Conservation (phyloP, 495 filamentous ascomycete genomes). For the Tuber brumale region DNA sequence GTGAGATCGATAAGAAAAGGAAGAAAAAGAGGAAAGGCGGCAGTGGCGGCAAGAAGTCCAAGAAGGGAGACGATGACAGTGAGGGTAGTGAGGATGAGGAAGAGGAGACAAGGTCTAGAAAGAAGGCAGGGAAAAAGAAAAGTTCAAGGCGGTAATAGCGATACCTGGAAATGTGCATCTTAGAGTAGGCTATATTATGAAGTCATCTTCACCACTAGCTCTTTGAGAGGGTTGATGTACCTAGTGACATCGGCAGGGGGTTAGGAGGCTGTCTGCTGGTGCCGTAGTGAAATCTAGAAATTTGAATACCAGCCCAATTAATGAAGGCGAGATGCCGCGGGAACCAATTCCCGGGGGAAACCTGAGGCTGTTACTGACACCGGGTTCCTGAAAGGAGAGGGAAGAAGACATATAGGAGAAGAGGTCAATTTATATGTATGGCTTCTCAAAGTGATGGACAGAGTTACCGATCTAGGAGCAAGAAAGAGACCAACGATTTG, state of each 20-base stretch:
- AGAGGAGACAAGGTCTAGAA: not conserved
- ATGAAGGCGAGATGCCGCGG: no score
- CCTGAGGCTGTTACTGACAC: no score
- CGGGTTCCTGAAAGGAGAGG: no score
- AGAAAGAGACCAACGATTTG: no score
- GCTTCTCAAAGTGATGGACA: no score
- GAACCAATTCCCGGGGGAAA: no score
- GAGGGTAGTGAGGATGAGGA: not conserved
- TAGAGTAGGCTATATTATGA: not conserved
- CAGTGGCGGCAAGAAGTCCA: not conserved
- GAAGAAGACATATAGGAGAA: no score
- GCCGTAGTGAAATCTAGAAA: no score
- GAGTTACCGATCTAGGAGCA: no score
- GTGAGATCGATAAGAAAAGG: not conserved
- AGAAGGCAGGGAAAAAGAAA: not conserved
- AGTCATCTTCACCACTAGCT: not conserved
- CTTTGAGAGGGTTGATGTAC: not conserved
- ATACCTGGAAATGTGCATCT: not conserved
- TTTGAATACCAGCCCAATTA: no score
- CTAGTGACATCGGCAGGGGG: not conserved
- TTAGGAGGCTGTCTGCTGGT: not conserved
- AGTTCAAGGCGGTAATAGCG: not conserved
- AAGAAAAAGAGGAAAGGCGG: not conserved
- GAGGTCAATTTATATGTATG: no score
- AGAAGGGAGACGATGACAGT: not conserved